Conservation (phyloP, 192 early-diverging fungal genomes). For the Paraglomus occultum region DNA sequence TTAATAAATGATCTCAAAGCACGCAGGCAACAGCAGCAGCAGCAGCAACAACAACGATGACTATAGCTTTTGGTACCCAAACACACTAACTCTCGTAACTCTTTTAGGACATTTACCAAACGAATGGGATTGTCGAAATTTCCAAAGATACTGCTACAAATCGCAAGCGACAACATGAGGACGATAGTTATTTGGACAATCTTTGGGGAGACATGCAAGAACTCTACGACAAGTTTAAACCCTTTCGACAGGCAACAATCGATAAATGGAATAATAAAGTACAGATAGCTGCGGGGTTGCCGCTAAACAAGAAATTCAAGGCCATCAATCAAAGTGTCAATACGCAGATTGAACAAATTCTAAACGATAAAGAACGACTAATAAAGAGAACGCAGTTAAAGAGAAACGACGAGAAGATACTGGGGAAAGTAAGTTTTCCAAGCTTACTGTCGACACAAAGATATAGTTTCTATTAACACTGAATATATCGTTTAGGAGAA, state of each 20-base stretch:
- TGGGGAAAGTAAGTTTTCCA: constrained; percentile 46
- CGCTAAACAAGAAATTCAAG: constrained; percentile 90
- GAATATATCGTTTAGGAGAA: constrained; percentile 34
- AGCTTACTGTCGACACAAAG: background rate
- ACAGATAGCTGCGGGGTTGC: constrained; percentile 64
- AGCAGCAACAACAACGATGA: constrained; percentile 35
- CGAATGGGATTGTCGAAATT: constrained; percentile 38
- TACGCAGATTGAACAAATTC: constrained; percentile 68
- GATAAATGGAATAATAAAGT: constrained; percentile 96
- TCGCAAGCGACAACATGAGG: constrained; percentile 47
- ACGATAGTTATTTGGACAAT: constrained; percentile 46
- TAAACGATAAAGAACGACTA: constrained; percentile 72
- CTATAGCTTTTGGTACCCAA: constrained; percentile 31
- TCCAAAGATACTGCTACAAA: constrained; percentile 30
- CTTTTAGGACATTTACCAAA: constrained; percentile 41
- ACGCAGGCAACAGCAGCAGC: constrained; percentile 18
- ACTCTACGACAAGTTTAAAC: constrained; percentile 65
- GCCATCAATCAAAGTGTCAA: constrained; percentile 85
- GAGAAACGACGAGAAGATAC: constrained; percentile 63
- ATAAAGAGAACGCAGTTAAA: constrained; percentile 86
- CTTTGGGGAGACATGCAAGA: constrained; percentile 59
- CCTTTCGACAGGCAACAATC: constrained; percentile 81
- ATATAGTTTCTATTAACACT: background rate
- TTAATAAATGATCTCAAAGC: background rate
- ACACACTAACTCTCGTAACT: constrained; percentile 23